Evolutionary conservation across 2,329 filamentous ascomycete species (phyloP).

Genomic region (Pyricularia grisea): DNA sequence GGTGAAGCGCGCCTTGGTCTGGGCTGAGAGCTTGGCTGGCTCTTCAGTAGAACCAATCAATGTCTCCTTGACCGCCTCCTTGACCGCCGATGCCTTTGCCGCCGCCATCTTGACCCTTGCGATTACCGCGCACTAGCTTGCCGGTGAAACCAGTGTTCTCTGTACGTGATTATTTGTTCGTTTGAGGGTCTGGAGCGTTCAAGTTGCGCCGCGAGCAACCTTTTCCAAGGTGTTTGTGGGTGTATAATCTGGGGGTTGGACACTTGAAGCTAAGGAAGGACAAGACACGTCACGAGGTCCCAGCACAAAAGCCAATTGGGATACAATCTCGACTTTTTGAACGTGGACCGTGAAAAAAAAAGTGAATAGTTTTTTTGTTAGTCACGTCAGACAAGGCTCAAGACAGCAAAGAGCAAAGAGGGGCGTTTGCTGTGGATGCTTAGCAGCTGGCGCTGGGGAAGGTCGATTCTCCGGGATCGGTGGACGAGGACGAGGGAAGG

Average conservation of each 20-base stretch:
- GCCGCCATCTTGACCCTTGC: constrained; percentile 16
- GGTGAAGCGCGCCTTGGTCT: constrained; percentile 68
- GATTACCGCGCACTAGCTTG: not conserved
- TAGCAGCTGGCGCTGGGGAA: not conserved
- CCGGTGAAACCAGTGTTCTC: not conserved
- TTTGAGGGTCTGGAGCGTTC: not conserved
- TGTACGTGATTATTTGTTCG: not conserved
- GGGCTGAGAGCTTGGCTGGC: constrained; percentile 56
- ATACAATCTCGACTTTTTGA: not conserved
- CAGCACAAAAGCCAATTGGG: not conserved
- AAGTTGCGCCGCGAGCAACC: not conserved
- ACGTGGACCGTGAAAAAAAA: not conserved
- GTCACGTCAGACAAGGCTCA: not conserved
- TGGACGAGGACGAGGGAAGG: constrained; percentile 8
- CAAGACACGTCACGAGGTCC: not conserved
- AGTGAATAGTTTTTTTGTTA: not conserved
- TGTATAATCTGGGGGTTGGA: not conserved
- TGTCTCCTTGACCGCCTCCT: constrained; percentile 69
- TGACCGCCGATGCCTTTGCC: constrained; percentile 40
- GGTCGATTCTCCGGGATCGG: not conserved
- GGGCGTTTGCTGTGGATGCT: not conserved
- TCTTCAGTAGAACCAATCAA: constrained; percentile 54
- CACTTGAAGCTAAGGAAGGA: not conserved
- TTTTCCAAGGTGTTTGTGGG: not conserved
- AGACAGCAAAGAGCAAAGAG: not conserved